Conservation (phyloP, 177 flowering plant genomes). For the Tripterygium wilfordii region DNA sequence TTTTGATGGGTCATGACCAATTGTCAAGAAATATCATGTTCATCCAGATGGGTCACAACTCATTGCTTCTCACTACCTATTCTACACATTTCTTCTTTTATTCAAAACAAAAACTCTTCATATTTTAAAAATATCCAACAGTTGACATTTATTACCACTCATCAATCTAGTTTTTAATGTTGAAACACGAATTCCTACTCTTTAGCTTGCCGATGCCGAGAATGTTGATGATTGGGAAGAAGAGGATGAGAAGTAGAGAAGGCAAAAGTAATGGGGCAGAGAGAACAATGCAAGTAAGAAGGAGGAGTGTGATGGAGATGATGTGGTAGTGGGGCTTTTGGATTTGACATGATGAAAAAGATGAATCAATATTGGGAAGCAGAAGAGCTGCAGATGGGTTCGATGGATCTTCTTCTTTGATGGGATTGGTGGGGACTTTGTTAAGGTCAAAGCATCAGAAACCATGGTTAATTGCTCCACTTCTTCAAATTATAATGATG, state of each 20-base stretch:
- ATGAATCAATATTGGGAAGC: constrained; percentile 24
- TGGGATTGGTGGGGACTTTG: constrained; percentile 24
- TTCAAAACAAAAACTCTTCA: no score
- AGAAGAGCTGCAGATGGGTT: constrained; percentile 42
- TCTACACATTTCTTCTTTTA: no score
- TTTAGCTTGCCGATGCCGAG: no score
- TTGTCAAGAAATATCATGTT: no score
- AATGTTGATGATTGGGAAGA: not conserved
- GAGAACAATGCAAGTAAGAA: constrained; percentile 37
- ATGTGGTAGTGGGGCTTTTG: constrained; percentile 13
- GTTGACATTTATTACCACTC: no score
- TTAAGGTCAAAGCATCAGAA: constrained; percentile 19
- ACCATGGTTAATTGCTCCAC: constrained; percentile 26
- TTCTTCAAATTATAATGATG: no score
- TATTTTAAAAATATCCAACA: no score
- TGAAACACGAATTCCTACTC: no score
- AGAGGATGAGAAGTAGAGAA: constrained; percentile 23
- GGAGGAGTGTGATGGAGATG: constrained; percentile 26
- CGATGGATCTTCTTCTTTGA: constrained; percentile 30
- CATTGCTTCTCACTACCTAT: no score
- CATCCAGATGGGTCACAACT: no score
- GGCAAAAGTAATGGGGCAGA: constrained; percentile 51
- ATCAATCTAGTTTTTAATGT: no score
- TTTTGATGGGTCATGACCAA: no score
- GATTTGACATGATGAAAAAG: constrained; percentile 9